phyloP scores from a whole-genome alignment of 2,329 filamentous ascomycete genomes.

The Aspergillus hiratsukae region DNA sequence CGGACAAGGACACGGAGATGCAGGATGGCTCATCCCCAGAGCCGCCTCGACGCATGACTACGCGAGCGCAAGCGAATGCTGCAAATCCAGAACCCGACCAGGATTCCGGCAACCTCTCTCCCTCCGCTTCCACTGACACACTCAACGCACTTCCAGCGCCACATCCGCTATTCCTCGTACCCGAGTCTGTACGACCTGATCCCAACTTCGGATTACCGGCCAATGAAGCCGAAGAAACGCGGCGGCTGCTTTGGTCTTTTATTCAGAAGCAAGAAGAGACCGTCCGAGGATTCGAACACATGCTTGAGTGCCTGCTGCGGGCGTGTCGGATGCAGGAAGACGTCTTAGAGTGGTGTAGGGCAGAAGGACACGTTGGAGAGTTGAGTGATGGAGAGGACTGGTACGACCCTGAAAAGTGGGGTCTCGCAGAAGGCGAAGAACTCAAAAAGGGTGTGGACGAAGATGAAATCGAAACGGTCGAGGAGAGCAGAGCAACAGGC shows the following conservation, averaged over 20 bases:
- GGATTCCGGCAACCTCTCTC: slow-evolving; percentile 18
- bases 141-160: slow-evolving; percentile 37
- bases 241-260: slow-evolving; percentile 56
- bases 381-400: slow-evolving; percentile 66
- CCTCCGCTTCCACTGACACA: slow-evolving; percentile 26
- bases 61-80: slow-evolving; percentile 40
- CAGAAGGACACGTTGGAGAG: slow-evolving; percentile 60
- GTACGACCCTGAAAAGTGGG: slow-evolving; percentile 61
- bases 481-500: slow-evolving; percentile 36
- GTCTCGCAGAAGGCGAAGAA: slow-evolving; percentile 49
- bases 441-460: slow-evolving; percentile 58
- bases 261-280: slow-evolving; percentile 65
- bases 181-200: slow-evolving; percentile 47
- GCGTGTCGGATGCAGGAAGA: slow-evolving; percentile 57
- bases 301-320: slow-evolving; percentile 53
- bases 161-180: slow-evolving; percentile 56
- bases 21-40: slow-evolving; percentile 34
- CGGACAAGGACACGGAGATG: slow-evolving; percentile 29
- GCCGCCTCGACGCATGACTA: slow-evolving; percentile 44
- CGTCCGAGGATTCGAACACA: slow-evolving; percentile 51
- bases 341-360: slow-evolving; percentile 58
- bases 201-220: slow-evolving; percentile 54
- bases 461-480: slow-evolving; percentile 54
- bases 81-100: slow-evolving; percentile 25
- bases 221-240: slow-evolving; percentile 59